Evolutionary conservation across 768 basidiomycete genomes (phyloP).

Genomic region (Tricholoma sp.): DNA sequence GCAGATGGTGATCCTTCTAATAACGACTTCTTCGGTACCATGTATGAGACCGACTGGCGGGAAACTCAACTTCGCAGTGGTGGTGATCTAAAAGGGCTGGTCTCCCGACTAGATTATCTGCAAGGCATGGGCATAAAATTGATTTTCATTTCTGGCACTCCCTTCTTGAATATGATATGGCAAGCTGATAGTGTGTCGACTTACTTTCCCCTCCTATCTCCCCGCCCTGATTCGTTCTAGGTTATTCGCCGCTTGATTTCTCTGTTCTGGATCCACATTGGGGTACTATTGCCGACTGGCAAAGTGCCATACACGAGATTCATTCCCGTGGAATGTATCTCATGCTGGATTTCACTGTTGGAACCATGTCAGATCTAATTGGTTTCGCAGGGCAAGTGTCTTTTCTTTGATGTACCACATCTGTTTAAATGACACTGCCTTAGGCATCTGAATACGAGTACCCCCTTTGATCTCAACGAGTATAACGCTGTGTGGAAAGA

Average conservation of each 20-base stretch:
- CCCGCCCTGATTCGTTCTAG: conserved; percentile 32
- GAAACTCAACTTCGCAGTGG: conserved; percentile 89
- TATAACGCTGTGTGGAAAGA: conserved; percentile 71
- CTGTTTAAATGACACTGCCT: not conserved
- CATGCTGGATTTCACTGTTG: conserved; percentile 92
- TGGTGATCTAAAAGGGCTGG: conserved; percentile 81
- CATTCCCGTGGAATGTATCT: conserved; percentile 86
- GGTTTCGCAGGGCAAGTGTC: conserved; percentile 72
- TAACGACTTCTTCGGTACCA: conserved; percentile 81
- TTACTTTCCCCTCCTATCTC: conserved; percentile 1
- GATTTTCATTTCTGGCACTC: conserved; percentile 90
- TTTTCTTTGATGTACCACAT: conserved; percentile 1
- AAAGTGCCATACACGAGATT: conserved; percentile 63
- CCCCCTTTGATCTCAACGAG: conserved; percentile 76
- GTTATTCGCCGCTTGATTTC: conserved; percentile 93
- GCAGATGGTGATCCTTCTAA: conserved; percentile 91
- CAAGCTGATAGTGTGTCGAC: conserved; percentile 81
- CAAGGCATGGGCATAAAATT: conserved; percentile 82
- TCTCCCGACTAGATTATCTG: conserved; percentile 76
- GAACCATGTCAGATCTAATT: conserved; percentile 85
- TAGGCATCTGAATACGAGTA: conserved; percentile 74
- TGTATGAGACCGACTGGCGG: conserved; percentile 78
- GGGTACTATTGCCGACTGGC: conserved; percentile 83
- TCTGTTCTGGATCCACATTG: conserved; percentile 89
- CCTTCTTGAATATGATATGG: conserved; percentile 96